A percentile compares a stretch with the other conserved stretches of the same genome.
phyloP scores from a whole-genome alignment of 768 basidiomycete genomes.

The Chalciporus pseudorubinellus region DNA sequence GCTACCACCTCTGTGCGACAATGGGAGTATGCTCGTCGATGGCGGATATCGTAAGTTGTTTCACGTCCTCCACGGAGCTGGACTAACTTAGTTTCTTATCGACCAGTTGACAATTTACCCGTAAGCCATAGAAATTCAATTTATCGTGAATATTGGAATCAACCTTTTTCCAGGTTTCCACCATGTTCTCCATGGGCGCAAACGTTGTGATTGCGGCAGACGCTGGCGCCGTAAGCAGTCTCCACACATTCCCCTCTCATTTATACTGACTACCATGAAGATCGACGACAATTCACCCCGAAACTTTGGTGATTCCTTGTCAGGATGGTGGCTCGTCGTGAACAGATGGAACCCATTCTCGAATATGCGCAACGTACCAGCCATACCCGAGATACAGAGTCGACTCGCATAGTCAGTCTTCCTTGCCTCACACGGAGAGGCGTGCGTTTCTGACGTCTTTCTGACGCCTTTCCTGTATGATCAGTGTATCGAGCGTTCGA shows the following conservation, averaged over 20 bases:
- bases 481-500: slow-evolving; percentile 91
- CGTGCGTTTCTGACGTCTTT: slow-evolving; percentile 6
- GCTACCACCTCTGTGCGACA: slow-evolving; percentile 90
- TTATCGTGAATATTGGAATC: background rate
- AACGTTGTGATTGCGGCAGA: slow-evolving; percentile 90
- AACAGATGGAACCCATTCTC: slow-evolving; percentile 95
- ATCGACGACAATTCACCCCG: slow-evolving; percentile 95
- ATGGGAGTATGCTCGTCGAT: slow-evolving; percentile 89
- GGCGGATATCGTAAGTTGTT: slow-evolving; percentile 76
- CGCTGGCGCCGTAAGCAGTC: slow-evolving; percentile 72
- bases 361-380: slow-evolving; percentile 70
- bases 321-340: slow-evolving; percentile 93
- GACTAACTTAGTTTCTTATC: slow-evolving; percentile 4
- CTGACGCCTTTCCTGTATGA: background rate
- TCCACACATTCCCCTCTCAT: background rate
- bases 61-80: slow-evolving; percentile 1
- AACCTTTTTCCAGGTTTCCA: slow-evolving; percentile 61
- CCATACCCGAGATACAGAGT: slow-evolving; percentile 91
- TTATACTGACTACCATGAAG: slow-evolving; percentile 33
- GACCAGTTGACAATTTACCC: slow-evolving; percentile 82
- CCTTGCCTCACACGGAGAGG: background rate
- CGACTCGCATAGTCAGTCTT: slow-evolving; percentile 86
- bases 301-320: slow-evolving; percentile 91
- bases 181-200: slow-evolving; percentile 91
- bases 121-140: slow-evolving; percentile 40